These are phyloP conservation scores for Anthostomella pinea DNA, from an alignment of 2,329 filamentous ascomycete genomes.

Conservation along the genomic window DNA sequence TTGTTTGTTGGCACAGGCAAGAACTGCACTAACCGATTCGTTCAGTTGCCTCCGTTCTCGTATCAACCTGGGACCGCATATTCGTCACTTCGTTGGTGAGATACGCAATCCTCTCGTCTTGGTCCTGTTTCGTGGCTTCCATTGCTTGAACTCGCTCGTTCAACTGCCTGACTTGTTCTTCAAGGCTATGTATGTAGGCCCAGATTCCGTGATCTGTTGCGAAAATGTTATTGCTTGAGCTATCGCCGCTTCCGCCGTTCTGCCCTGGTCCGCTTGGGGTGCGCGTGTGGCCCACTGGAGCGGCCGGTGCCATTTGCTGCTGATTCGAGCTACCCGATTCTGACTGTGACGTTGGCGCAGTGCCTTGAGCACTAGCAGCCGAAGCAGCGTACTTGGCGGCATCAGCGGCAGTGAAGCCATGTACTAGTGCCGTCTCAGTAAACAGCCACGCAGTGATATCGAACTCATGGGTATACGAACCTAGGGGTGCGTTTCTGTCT, in stretches of 20 bases:
- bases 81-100: slow-evolving; percentile 36
- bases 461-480: slow-evolving; percentile 37
- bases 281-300: slow-evolving; percentile 28
- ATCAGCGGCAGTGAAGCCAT: slow-evolving; percentile 30
- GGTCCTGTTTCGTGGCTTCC: slow-evolving; percentile 38
- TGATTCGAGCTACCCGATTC: slow-evolving; percentile 22
- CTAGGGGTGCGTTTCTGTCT: slow-evolving; percentile 54
- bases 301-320: slow-evolving; percentile 14
- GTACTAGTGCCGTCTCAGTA: slow-evolving; percentile 29
- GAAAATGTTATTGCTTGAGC: slow-evolving; percentile 64
- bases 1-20: slow-evolving; percentile 1
- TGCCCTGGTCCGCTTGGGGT: slow-evolving; percentile 51
- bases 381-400: slow-evolving; percentile 29
- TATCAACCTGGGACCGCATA: slow-evolving; percentile 32
- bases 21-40: slow-evolving; percentile 17
- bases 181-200: slow-evolving; percentile 69
- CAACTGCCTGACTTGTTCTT: slow-evolving; percentile 53
- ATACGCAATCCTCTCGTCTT: slow-evolving; percentile 35
- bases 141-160: slow-evolving; percentile 43
- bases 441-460: slow-evolving; percentile 14
- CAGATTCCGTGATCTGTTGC: slow-evolving; percentile 63
- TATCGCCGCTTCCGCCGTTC: slow-evolving; percentile 54
- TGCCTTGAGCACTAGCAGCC: slow-evolving; percentile 16
- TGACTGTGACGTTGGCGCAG: slow-evolving; percentile 21
- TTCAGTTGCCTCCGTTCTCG: slow-evolving; percentile 22